Evolutionary conservation across 768 basidiomycete species (phyloP).

Genomic region (Dictyophora rubrovolvata): DNA sequence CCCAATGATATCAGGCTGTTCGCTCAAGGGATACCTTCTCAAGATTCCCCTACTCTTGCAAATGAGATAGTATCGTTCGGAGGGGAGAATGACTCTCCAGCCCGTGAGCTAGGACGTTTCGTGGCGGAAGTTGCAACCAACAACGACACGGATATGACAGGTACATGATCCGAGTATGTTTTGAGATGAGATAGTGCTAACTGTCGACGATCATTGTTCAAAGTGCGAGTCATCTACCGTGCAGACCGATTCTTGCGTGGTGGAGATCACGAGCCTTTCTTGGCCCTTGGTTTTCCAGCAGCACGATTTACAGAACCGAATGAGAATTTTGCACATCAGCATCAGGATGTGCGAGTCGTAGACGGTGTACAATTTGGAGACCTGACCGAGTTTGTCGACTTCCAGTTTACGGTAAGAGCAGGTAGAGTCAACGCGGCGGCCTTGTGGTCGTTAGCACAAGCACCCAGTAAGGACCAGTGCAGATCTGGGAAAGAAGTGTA

Average conservation of each 20-base stretch:
- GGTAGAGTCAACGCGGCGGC: constrained; percentile 42
- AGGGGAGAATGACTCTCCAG: constrained; percentile 44
- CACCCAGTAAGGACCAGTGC: constrained; percentile 28
- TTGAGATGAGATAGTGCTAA: background rate
- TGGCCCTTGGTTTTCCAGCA: constrained; percentile 39
- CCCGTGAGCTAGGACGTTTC: constrained; percentile 42
- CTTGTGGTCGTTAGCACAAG: constrained; percentile 45
- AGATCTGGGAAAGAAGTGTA: background rate
- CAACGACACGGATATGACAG: constrained; percentile 37
- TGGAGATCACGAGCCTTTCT: constrained; percentile 46
- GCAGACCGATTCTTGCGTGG: constrained; percentile 46
- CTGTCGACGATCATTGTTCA: background rate
- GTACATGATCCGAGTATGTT: constrained; percentile 20
- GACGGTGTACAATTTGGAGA: constrained; percentile 48
- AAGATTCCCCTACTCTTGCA: constrained; percentile 30
- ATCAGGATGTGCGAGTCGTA: constrained; percentile 42
- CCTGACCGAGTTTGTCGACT: constrained; percentile 42
- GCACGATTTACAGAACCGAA: constrained; percentile 48
- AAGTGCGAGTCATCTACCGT: constrained; percentile 42
- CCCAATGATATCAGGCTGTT: constrained; percentile 44
- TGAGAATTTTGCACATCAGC: constrained; percentile 49
- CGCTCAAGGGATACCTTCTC: constrained; percentile 37
- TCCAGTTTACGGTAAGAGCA: constrained; percentile 41
- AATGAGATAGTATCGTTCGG: constrained; percentile 30
- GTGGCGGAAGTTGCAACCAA: constrained; percentile 42